Base-by-base conservation (phyloP, 495 filamentous ascomycete species). In the Halenospora varia region DNA sequence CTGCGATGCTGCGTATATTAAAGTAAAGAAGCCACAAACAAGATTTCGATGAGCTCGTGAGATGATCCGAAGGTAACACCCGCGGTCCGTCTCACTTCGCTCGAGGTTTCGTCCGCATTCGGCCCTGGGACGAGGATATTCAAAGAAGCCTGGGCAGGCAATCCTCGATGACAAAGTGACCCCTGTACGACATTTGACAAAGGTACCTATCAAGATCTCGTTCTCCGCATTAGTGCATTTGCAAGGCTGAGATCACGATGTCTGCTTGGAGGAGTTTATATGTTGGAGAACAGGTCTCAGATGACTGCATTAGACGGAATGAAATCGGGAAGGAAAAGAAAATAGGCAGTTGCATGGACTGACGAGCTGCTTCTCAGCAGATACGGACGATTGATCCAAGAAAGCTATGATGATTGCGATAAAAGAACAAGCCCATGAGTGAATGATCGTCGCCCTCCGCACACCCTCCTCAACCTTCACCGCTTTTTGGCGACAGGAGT, bases 381-480 rank as follows among this genome's bases (percentile, higher is more conserved):
- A 49, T 6, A 23, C 18, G 3, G 23, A n/a, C 20, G 42, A n/a
- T n/a, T 49, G 6, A 6, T 6, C 3, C 10, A 19, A 23, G 10
- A 23, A 13, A 25, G 25, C 8, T 24, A 6, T n/a, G 10, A 24
- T 49, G 47, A 49, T 49, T 49, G 10, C n/a, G 47, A 10, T 47
- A 19, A 8, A 47, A 13, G n/a, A n/a, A n/a, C n/a, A n/a, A 47
- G 10, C 44, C 8, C 9, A 19, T 47, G 6, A 10, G 48, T 48
- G 29, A 56, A 61, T 53, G 61, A 63, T 54, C 53, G 35, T 53
- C 53, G 18, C 13, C 17, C 13, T 48, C 56, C 23, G 25, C 42
- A 63, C 61, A 63, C 61, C 61, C 48, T 63, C 61, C 55, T 42
- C 55, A 45, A 10, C 56, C 40, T 51, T 56, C 62, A 64, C 62